Evolutionary conservation across 345 rosid genomes (phyloP).

Genomic region (Conringia planisiliqua): DNA sequence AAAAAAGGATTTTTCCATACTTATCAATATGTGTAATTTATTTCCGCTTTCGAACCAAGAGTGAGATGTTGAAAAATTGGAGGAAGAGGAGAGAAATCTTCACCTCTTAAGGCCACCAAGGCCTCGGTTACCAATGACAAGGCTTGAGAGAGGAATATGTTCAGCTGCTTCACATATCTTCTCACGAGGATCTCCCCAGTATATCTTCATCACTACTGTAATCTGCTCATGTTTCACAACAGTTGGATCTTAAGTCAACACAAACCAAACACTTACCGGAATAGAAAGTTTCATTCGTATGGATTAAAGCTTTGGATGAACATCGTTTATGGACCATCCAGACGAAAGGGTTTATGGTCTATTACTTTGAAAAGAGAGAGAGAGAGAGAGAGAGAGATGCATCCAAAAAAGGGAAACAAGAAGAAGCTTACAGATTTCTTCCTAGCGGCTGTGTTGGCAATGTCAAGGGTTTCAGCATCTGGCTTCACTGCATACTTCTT

Average conservation of each 20-base stretch:
- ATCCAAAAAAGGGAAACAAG: background rate
- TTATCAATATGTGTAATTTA: background rate
- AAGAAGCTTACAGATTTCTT: conserved; percentile 46
- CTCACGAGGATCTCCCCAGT: conserved; percentile 89
- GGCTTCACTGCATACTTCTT: conserved; percentile 72
- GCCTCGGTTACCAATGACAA: conserved; percentile 79
- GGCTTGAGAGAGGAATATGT: conserved; percentile 60
- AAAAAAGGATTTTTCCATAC: background rate
- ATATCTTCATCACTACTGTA: conserved; percentile 62
- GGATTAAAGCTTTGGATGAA: background rate
- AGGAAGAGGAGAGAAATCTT: background rate
- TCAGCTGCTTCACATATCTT: conserved; percentile 79
- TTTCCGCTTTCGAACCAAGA: background rate
- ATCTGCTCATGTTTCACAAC: conserved; percentile 28
- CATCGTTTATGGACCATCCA: background rate
- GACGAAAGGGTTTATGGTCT: background rate
- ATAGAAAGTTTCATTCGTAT: background rate
- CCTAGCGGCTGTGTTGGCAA: conserved; percentile 49
- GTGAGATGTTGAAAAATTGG: background rate
- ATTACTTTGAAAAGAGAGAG: background rate
- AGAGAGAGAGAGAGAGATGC: background rate
- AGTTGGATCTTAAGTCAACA: background rate
- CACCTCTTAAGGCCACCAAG: conserved; percentile 80
- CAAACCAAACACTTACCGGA: background rate
- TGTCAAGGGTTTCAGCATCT: conserved; percentile 73